These are phyloP conservation scores for Kuraishia ogatae DNA, from an alignment of 805 yeast species.

Conservation along the genomic window DNA sequence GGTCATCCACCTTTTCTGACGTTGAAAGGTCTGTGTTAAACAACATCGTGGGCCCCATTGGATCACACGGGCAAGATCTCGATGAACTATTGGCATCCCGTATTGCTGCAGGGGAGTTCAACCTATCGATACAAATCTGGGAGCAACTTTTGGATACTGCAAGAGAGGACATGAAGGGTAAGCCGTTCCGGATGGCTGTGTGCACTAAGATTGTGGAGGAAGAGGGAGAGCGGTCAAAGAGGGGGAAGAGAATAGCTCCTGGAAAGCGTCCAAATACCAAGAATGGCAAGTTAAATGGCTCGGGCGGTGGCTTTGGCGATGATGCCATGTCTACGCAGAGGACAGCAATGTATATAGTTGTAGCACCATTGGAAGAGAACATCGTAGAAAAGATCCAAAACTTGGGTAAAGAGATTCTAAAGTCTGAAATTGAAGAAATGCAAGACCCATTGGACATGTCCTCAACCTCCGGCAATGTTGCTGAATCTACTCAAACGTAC, in stretches of 20 bases:
- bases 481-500: neutral
- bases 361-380: constrained; percentile 9
- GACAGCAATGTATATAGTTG: constrained; percentile 9
- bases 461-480: too few species aligned
- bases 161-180: constrained; percentile 18
- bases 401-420: constrained; percentile 13
- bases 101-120: constrained; percentile 65
- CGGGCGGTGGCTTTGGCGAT: neutral
- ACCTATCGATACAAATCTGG: constrained; percentile 46
- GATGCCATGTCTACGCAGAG: neutral
- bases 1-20: neutral
- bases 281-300: too few species aligned
- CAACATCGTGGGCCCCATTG: constrained; percentile 15
- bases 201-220: constrained; percentile 10
- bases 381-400: constrained; percentile 6
- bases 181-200: constrained; percentile 28
- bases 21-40: constrained; percentile 6
- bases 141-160: constrained; percentile 32
- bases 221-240: neutral
- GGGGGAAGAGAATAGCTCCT: too few species aligned
- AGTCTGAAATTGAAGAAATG: constrained; percentile 10
- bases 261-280: too few species aligned
- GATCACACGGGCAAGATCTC: constrained; percentile 20
- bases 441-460: constrained; percentile 3
- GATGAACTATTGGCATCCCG: constrained; percentile 30